Percentiles rank a stretch among this genome's conserved stretches.
These are phyloP conservation scores for Candida lessepsii DNA, from an alignment of 805 yeast genomes.

Conservation along the genomic window DNA sequence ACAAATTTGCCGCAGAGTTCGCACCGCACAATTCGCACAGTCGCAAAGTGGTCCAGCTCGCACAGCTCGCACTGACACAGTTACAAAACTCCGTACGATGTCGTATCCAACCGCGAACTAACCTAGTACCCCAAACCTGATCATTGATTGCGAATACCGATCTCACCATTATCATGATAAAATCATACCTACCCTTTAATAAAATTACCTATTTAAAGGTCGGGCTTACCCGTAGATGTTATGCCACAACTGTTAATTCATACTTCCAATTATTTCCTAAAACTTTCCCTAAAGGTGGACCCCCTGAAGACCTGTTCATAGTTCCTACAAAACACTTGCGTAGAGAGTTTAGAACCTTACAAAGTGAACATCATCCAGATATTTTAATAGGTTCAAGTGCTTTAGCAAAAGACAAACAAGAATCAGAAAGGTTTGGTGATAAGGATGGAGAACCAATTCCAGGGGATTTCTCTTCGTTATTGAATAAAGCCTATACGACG, in stretches of 20 bases:
- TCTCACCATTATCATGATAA: too few relatives aligned
- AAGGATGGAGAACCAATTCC: conserved; percentile 11
- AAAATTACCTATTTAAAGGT: neutral
- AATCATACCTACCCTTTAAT: too few relatives aligned
- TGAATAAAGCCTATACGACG: conserved; percentile 78
- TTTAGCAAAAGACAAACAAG: conserved; percentile 12
- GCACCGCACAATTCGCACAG: too few relatives aligned
- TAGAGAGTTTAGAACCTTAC: conserved; percentile 72
- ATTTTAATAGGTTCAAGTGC: conserved; percentile 32
- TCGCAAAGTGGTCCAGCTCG: too few relatives aligned
- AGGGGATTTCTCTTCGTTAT: conserved; percentile 43
- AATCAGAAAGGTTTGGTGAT: conserved; percentile 15
- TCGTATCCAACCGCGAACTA: too few relatives aligned
- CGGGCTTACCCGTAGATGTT: neutral
- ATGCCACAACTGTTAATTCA: conserved; percentile 13
- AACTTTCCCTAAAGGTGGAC: conserved; percentile 65
- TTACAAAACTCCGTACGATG: too few relatives aligned
- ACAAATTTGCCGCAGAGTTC: too few relatives aligned
- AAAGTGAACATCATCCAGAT: conserved; percentile 83
- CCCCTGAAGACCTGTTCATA: conserved; percentile 58
- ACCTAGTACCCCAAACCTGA: too few relatives aligned
- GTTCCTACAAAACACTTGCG: conserved; percentile 58
- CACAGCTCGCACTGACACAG: too few relatives aligned
- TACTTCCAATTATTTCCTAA: conserved; percentile 72
- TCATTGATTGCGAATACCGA: too few relatives aligned